These are phyloP conservation scores for Zymoseptoria ardabiliae DNA, from an alignment of 2,329 filamentous ascomycete species.

Conservation along the genomic window DNA sequence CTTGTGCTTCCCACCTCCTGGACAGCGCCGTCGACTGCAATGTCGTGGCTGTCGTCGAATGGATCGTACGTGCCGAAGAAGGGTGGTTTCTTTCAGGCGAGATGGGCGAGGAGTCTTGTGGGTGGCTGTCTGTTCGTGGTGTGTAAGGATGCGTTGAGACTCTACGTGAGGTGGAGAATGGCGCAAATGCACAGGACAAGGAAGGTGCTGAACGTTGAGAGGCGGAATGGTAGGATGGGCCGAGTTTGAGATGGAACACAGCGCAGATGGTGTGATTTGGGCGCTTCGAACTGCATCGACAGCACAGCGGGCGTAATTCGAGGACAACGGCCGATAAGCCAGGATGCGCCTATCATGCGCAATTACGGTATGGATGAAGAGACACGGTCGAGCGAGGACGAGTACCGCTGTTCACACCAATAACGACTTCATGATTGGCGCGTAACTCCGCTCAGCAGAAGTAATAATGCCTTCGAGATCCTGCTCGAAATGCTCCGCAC, in stretches of 20 bases:
- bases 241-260: background rate
- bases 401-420: background rate
- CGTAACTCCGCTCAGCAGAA: background rate
- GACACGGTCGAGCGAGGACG: no score
- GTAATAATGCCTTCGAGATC: background rate
- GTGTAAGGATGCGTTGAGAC: conserved; percentile 60
- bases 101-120: conserved; percentile 82
- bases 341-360: background rate
- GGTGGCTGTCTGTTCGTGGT: conserved; percentile 86
- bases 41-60: background rate
- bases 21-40: conserved; percentile 39
- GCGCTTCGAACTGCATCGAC: background rate
- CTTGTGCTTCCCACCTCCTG: conserved; percentile 60
- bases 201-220: conserved; percentile 37
- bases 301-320: background rate
- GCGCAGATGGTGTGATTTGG: background rate
- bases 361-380: background rate
- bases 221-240: conserved; percentile 2
- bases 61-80: background rate
- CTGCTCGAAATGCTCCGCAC: no score
- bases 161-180: conserved; percentile 51
- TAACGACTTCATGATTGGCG: background rate
- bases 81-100: conserved; percentile 59
- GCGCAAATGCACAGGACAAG: conserved; percentile 41
- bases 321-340: background rate